These are phyloP conservation scores for Drosera spatulata DNA, from an alignment of 179 eudicot species.

Conservation along the genomic window DNA sequence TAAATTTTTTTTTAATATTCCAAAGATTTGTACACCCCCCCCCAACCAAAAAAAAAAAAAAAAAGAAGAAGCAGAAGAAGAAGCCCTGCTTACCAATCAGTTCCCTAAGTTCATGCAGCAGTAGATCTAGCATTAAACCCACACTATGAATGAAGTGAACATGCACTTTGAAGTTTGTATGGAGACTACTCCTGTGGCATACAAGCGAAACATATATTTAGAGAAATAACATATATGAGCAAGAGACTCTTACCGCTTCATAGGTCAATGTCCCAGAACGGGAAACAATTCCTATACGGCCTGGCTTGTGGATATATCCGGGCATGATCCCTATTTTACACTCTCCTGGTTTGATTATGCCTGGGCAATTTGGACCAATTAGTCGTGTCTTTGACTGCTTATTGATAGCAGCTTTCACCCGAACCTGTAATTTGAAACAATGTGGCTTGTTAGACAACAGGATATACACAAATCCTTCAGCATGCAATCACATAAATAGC, in stretches of 20 bases:
- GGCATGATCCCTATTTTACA: conserved; percentile 99
- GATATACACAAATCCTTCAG: neutral
- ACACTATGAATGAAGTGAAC: too few relatives aligned
- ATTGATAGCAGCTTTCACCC: conserved; percentile 88
- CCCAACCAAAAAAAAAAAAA: too few relatives aligned
- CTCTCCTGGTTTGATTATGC: conserved; percentile 97
- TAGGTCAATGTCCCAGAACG: conserved; percentile 98
- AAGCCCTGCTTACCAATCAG: too few relatives aligned
- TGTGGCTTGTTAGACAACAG: neutral
- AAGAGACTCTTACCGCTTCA: conserved; percentile 72
- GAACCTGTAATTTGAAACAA: conserved; percentile 43
- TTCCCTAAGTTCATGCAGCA: too few relatives aligned
- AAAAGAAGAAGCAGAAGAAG: too few relatives aligned
- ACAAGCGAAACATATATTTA: too few relatives aligned
- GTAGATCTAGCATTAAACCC: too few relatives aligned
- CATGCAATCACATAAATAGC: neutral
- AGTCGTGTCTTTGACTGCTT: conserved; percentile 76
- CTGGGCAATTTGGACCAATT: conserved; percentile 99
- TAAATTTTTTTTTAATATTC: too few relatives aligned
- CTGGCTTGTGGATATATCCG: conserved; percentile 98
- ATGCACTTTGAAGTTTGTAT: too few relatives aligned
- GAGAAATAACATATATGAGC: neutral
- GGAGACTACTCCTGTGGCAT: too few relatives aligned
- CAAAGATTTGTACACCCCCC: too few relatives aligned
- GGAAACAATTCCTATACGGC: conserved; percentile 96